phyloP scores from a whole-genome alignment of 2,329 filamentous ascomycete species.

The Aspergillus sp. region DNA sequence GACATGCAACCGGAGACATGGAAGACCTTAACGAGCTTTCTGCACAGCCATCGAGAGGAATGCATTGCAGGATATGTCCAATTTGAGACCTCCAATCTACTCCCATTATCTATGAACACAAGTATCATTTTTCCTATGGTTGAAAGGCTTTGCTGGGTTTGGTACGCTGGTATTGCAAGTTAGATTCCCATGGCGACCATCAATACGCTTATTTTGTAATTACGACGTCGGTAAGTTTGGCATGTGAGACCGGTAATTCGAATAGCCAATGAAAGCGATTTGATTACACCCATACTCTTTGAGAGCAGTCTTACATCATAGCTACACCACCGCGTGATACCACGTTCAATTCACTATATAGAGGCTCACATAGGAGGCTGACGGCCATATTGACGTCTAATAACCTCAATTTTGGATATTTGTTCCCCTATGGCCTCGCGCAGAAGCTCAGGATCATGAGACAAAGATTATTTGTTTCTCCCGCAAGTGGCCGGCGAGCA shows the following conservation, averaged over 20 bases:
- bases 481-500: constrained; percentile 19
- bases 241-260: constrained; percentile 21
- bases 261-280: constrained; percentile 19
- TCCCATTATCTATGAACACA: background rate
- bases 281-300: constrained; percentile 20
- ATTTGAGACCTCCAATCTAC: background rate
- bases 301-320: constrained; percentile 15
- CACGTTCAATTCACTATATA: background rate
- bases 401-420: background rate
- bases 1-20: constrained; percentile 33
- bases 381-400: background rate
- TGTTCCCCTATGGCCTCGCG: background rate
- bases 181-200: constrained; percentile 5
- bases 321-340: constrained; percentile 2
- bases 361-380: background rate
- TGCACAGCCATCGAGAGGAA: constrained; percentile 4
- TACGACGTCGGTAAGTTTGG: constrained; percentile 6
- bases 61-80: background rate
- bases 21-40: constrained; percentile 24
- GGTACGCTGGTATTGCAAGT: background rate
- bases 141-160: background rate
- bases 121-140: background rate
- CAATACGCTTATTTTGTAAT: background rate
- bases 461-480: constrained; percentile 21
- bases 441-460: background rate